These are phyloP conservation scores for Ustilago curta DNA, from an alignment of 1,284 basidiomycete species.

Conservation along the genomic window DNA sequence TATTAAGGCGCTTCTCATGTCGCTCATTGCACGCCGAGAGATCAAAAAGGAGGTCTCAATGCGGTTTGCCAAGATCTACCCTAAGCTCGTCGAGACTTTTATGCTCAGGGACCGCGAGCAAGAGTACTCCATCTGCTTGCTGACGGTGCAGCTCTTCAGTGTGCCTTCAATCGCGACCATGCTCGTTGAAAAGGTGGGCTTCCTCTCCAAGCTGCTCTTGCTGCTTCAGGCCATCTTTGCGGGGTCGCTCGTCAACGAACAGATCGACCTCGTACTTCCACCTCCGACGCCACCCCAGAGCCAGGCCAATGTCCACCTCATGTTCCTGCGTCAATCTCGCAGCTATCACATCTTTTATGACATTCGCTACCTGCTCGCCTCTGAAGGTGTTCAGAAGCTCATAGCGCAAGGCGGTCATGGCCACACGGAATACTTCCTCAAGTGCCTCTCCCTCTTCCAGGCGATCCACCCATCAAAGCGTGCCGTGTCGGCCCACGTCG, in stretches of 20 bases:
- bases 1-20: conserved; percentile 84
- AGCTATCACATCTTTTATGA: conserved; percentile 68
- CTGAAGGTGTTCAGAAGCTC: conserved; percentile 62
- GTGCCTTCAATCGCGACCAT: conserved; percentile 66
- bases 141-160: conserved; percentile 68
- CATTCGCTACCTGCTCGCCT: conserved; percentile 62
- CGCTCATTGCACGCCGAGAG: conserved; percentile 77
- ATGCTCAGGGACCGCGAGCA: conserved; percentile 67
- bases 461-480: conserved; percentile 62
- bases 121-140: conserved; percentile 66
- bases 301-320: conserved; percentile 55
- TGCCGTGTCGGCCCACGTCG: conserved; percentile 63
- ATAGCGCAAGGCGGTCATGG: conserved; percentile 43
- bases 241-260: conserved; percentile 35
- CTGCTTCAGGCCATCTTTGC: conserved; percentile 65
- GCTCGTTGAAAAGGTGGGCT: conserved; percentile 56
- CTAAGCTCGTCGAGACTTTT: conserved; percentile 65
- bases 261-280: conserved; percentile 50
- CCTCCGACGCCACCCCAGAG: conserved; percentile 44
- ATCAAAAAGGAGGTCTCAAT: conserved; percentile 82
- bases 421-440: conserved; percentile 55
- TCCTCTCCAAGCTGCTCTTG: conserved; percentile 55
- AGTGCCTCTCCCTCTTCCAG: conserved; percentile 64
- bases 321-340: conserved; percentile 55
- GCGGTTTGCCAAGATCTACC: conserved; percentile 62